Evolutionary conservation across 768 basidiomycete genomes (phyloP).

Genomic region (Lepiota venenata): DNA sequence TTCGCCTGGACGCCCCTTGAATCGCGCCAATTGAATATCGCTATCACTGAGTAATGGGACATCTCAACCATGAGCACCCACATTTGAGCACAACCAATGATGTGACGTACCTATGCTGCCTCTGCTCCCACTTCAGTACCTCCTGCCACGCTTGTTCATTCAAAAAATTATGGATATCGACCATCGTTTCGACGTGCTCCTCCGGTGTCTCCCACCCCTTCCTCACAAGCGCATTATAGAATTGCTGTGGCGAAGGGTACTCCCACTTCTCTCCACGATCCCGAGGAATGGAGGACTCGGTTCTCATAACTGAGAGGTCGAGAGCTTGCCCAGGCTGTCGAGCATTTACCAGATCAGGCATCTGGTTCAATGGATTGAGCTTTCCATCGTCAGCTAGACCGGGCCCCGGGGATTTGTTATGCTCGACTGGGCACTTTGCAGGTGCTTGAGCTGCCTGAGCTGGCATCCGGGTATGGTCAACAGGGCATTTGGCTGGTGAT

Average conservation of each 20-base stretch:
- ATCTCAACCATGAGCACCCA: conserved; percentile 1
- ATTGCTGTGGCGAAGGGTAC: conserved; percentile 96
- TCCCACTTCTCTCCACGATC: conserved; percentile 68
- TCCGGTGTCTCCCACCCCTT: conserved; percentile 99
- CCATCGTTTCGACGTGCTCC: conserved; percentile 95
- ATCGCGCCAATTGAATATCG: conserved; percentile 72
- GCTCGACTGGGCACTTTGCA: conserved; percentile 42
- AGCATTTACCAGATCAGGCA: conserved; percentile 78
- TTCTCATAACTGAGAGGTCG: conserved; percentile 70
- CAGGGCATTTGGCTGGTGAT: conserved; percentile 33
- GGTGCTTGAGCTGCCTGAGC: conserved; percentile 16
- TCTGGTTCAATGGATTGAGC: conserved; percentile 79
- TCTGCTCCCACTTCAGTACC: conserved; percentile 89
- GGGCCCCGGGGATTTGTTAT: conserved; percentile 29
- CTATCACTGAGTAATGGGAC: conserved; percentile 43
- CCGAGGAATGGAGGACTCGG: conserved; percentile 84
- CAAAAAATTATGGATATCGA: conserved; percentile 96
- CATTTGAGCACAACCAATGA: background rate
- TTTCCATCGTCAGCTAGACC: conserved; percentile 58
- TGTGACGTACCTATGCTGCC: conserved; percentile 51
- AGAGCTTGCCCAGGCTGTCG: conserved; percentile 54
- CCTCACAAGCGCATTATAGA: conserved; percentile 93
- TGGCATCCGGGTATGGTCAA: conserved; percentile 26
- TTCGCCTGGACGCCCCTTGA: conserved; percentile 89
- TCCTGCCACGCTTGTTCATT: conserved; percentile 97